Evolutionary conservation across 129 eudicot species (phyloP), one percentile per base, ranked within the genome.

Genomic region (Glebionis coronaria): DNA sequence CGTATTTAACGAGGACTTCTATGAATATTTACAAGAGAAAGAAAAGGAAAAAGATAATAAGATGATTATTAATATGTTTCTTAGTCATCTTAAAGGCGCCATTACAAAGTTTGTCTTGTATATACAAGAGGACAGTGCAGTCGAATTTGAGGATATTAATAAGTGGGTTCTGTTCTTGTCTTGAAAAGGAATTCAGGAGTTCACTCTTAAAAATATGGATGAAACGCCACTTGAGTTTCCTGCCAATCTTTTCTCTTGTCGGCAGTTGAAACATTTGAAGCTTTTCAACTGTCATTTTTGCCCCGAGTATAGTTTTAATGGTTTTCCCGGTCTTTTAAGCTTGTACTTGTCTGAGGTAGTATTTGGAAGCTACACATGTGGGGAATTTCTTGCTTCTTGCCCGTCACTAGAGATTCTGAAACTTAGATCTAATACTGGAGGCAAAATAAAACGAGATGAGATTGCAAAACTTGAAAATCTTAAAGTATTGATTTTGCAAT

Each of bases 241-340:
- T 44, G 9, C 25, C 44, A 63, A 69, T 56, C 63, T 69, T 35
- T 56, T 56, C 40, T 69, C 73, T 44, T 69, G 73, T 56, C 52
- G 23, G 8, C 16, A 69, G 10, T 15, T 69, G 56, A 23, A 2
- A 56, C 44, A 25, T 69, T 27, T 69, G 56, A 44, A 23, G 74
- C 74, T 69, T 19, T 1, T 23, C 9, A 21, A 14, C 45, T 69
- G 74, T n/a, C 2, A 4, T 44, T 56, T 69, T 10, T 23, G 20
- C 23, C 74, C 16, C 9, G 50, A 2, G 11, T 0, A 44, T 9
- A 45, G 12, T 56, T 56, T 44, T 55, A 3, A 5, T 21, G 73
- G 63, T 68, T 68, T 54, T 55, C 73, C 44, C 21, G 56, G 56
- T 69, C 44, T 56, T 20, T 56, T 56, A 15, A 21, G 38, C 38